Evolutionary conservation across 2,329 filamentous ascomycete genomes (phyloP), one percentile per base, ranked within the genome.

Genomic region (Lachnellula arida): DNA sequence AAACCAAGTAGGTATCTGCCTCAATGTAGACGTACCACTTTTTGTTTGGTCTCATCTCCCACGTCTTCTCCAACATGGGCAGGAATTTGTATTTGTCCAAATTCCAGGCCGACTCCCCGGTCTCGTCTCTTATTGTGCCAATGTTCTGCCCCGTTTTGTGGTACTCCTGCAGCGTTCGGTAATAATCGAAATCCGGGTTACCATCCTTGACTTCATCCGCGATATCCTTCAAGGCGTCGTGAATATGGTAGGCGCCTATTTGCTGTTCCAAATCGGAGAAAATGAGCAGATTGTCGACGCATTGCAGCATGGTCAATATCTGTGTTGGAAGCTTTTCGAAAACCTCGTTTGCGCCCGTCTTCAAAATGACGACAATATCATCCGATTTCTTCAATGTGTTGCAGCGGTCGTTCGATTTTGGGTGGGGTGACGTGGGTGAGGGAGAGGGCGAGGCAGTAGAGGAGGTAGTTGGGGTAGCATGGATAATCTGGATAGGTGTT

Each of bases 81-180:
- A 81, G 71, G 65, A 81, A 82, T 69, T 84, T 84, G 72, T 81
- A 84, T 69, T 81, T 82, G 72, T 84, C 81, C 37, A 84, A 68
- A 14, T 71, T 73, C 81, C 80, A 83, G 2, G 73, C 73, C 7
- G 22, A 51, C 28, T 75, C 71, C 17, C 60, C 53, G 65, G 71
- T 61, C 68, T 17, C 63, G 55, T 43, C 66, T 66, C 44, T 71
- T 12, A 54, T 12, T 69, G 66, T 71, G 59, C 73, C 74, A 58
- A 78, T 77, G 39, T 76, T 73, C 62, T 75, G 74, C 50, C 77
- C 75, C 7, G 46, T 56, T 25, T 76, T 71, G 35, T 75, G 72
- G 49, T 78, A 80, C 52, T 75, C 69, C 53, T 74, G 63, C 37
- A 75, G 68, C 42, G 65, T 62, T 39, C 73, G 71, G 55, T 73